Evolutionary conservation across 169 alveolate species (phyloP).

Genomic region (Cystoisospora suis): DNA sequence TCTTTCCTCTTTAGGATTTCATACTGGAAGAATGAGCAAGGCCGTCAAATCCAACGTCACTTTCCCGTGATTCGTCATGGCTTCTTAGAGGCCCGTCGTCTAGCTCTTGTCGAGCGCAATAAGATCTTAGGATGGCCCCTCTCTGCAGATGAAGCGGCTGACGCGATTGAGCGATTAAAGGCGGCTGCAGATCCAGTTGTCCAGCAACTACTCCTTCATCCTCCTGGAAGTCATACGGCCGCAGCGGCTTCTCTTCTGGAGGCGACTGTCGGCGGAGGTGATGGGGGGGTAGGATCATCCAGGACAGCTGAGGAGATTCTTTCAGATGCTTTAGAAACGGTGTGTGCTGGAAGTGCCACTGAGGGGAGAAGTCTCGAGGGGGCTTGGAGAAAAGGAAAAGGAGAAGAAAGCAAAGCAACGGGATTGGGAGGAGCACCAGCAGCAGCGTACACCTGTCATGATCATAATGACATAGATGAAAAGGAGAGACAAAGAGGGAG

Average conservation of each 20-base stretch:
- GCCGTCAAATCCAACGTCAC: constrained; percentile 76
- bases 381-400: neutral
- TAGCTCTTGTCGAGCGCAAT: constrained; percentile 74
- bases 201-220: constrained; percentile 3
- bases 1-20: constrained; percentile 61
- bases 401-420: neutral
- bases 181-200: constrained; percentile 12
- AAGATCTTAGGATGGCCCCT: constrained; percentile 59
- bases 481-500: too few species aligned
- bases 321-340: too few species aligned
- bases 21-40: constrained; percentile 78
- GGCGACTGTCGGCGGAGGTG: too few species aligned
- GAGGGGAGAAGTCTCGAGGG: neutral
- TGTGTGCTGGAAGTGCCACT: neutral
- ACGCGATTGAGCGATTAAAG: constrained; percentile 44
- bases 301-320: too few species aligned
- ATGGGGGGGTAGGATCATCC: too few species aligned
- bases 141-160: constrained; percentile 56
- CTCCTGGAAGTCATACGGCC: too few species aligned
- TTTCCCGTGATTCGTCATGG: constrained; percentile 78
- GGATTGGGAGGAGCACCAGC: neutral
- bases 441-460: too few species aligned
- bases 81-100: constrained; percentile 72
- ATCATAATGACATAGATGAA: too few species aligned
- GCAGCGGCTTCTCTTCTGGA: neutral